Conservation (phyloP, 257 asterid genomes). For the Lycium barbarum region DNA sequence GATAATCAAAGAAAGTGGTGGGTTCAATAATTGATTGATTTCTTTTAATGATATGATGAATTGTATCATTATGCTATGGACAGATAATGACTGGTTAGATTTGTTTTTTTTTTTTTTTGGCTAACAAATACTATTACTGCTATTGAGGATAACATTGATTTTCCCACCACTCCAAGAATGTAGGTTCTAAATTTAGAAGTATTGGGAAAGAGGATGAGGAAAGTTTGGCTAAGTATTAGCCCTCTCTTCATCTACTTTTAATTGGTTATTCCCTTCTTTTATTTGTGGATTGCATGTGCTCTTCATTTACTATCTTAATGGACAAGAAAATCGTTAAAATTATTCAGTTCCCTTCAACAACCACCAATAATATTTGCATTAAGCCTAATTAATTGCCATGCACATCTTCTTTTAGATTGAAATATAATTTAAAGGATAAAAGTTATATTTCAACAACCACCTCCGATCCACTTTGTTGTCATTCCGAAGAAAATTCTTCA, state of each 20-base stretch:
- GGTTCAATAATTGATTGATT: conserved; percentile 51
- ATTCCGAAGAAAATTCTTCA: not conserved
- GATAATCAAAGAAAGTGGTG: conserved; percentile 46
- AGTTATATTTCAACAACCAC: conserved; percentile 10
- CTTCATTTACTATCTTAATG: conserved; percentile 37
- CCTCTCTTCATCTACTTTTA: conserved; percentile 6
- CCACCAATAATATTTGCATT: not conserved
- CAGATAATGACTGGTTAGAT: conserved; percentile 29
- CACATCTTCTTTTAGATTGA: not conserved
- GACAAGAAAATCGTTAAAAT: conserved; percentile 46
- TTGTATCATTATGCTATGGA: conserved; percentile 25
- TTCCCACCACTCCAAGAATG: conserved; percentile 43
- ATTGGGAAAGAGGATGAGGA: conserved; percentile 18
- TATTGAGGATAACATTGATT: conserved; percentile 1
- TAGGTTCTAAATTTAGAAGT: conserved; percentile 40
- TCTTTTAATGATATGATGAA: conserved; percentile 21
- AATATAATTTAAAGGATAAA: not conserved
- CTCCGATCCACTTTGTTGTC: not conserved
- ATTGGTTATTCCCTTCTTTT: conserved; percentile 43
- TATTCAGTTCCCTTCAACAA: conserved; percentile 26
- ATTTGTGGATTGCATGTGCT: conserved; percentile 52
- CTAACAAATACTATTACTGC: not conserved
- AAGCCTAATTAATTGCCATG: not conserved
- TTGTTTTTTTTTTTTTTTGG: not conserved
- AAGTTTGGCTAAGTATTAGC: conserved; percentile 26